Evolutionary conservation across 1,284 basidiomycete species (phyloP).

Genomic region (Abortiporus biennis): DNA sequence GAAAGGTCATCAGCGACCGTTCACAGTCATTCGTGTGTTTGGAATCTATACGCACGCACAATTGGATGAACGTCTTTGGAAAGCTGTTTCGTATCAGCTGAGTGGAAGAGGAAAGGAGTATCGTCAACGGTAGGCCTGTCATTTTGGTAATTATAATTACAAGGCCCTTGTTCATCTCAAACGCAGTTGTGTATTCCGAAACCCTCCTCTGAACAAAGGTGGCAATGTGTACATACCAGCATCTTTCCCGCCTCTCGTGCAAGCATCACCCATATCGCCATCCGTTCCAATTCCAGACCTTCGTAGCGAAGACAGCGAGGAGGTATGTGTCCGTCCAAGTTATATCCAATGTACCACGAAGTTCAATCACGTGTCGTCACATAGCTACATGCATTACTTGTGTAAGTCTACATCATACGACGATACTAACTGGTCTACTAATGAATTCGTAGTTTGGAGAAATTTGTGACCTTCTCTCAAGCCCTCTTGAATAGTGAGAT

Average conservation of each 20-base stretch:
- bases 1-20: slow-evolving; percentile 44
- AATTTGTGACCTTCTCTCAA: slow-evolving; percentile 60
- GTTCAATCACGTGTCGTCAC: not conserved
- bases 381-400: slow-evolving; percentile 49
- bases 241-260: slow-evolving; percentile 20
- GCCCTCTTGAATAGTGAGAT: too few relatives aligned
- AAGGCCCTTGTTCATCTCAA: slow-evolving; percentile 7
- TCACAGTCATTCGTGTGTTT: slow-evolving; percentile 50
- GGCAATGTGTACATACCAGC: slow-evolving; percentile 36
- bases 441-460: slow-evolving; percentile 43
- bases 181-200: slow-evolving; percentile 39
- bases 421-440: not conserved
- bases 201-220: slow-evolving; percentile 26
- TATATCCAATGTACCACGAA: slow-evolving; percentile 1
- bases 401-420: slow-evolving; percentile 32
- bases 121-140: slow-evolving; percentile 30
- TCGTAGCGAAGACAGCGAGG: slow-evolving; percentile 35
- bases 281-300: slow-evolving; percentile 20
- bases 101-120: slow-evolving; percentile 50
- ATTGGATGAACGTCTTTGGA: slow-evolving; percentile 50
- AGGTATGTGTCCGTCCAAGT: slow-evolving; percentile 26
- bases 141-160: not conserved
- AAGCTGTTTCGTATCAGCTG: slow-evolving; percentile 46
- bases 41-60: slow-evolving; percentile 60
- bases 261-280: slow-evolving; percentile 8